These are phyloP conservation scores for Candida maris DNA, from an alignment of 805 yeast genomes.

Conservation along the genomic window DNA sequence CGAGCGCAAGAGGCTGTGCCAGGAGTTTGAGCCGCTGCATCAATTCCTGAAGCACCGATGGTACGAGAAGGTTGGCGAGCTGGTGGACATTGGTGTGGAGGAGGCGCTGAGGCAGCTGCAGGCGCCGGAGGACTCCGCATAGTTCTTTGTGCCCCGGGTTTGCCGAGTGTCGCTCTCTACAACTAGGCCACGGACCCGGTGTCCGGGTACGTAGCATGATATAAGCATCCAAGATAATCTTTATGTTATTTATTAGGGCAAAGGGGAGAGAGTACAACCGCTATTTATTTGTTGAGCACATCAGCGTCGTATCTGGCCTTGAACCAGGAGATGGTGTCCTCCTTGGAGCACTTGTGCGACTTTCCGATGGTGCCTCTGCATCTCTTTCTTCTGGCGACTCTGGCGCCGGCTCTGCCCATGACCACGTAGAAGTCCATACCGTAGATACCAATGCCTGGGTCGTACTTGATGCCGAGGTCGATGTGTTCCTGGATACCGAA, in stretches of 20 bases:
- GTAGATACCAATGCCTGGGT: conserved; percentile 99
- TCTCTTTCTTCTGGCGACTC: conserved; percentile 99
- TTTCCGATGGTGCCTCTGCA: conserved; percentile 83
- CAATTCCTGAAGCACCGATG: conserved; percentile 47
- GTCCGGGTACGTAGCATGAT: no score
- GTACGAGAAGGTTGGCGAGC: conserved; percentile 43
- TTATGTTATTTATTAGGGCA: no score
- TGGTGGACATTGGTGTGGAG: conserved; percentile 37
- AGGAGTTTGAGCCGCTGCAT: conserved; percentile 40
- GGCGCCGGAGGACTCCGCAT: no score
- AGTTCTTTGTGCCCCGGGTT: no score
- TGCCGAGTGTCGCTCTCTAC: no score
- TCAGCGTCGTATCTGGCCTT: conserved; percentile 99
- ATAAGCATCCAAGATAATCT: no score
- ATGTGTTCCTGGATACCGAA: conserved; percentile 99
- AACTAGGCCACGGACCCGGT: no score
- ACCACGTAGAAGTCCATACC: conserved; percentile 99
- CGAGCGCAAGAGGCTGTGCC: conserved; percentile 42
- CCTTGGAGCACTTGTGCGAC: conserved; percentile 87
- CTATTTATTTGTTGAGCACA: conserved; percentile 77
- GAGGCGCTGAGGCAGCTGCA: conserved; percentile 24
- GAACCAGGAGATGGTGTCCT: conserved; percentile 97
- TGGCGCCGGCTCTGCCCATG: conserved; percentile 98
- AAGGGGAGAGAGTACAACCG: no score
- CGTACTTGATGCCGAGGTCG: conserved; percentile 99